phyloP scores from a whole-genome alignment of 805 yeast genomes.

The Saturnispora quitensis region DNA sequence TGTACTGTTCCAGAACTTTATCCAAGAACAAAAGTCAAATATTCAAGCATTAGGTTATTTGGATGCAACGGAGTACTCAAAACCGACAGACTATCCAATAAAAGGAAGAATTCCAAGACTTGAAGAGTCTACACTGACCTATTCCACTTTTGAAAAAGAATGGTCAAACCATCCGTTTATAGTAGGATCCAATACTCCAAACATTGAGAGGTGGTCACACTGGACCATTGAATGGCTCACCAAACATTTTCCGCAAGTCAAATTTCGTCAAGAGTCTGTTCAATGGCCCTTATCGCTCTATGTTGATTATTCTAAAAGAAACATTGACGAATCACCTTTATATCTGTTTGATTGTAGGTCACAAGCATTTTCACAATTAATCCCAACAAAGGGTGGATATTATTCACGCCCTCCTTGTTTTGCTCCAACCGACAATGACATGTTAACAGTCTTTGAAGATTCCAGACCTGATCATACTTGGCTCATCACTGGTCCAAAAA shows the following conservation, averaged over 20 bases:
- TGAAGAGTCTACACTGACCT: constrained; percentile 34
- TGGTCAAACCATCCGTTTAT: constrained; percentile 55
- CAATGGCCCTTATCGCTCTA: constrained; percentile 65
- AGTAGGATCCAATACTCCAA: constrained; percentile 16
- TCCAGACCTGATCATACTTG: constrained; percentile 89
- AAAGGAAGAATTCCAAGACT: constrained; percentile 43
- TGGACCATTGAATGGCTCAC: constrained; percentile 50
- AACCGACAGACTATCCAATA: constrained; percentile 11
- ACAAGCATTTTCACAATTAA: constrained; percentile 49
- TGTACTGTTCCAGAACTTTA: constrained; percentile 37
- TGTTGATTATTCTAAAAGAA: constrained; percentile 47
- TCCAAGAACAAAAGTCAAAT: constrained; percentile 34
- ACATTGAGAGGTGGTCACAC: constrained; percentile 44
- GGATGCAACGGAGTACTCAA: constrained; percentile 5
- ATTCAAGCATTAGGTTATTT: constrained; percentile 10
- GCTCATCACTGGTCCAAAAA: constrained; percentile 75
- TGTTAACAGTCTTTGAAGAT: constrained; percentile 25
- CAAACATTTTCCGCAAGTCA: constrained; percentile 45
- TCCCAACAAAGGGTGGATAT: constrained; percentile 10
- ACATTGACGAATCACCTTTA: constrained; percentile 75
- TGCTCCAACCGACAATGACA: constrained; percentile 40
- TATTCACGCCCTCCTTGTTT: constrained; percentile 11
- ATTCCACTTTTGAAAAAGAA: constrained; percentile 33
- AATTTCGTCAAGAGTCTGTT: constrained; percentile 78
- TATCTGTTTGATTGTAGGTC: constrained; percentile 79